Evolutionary conservation across 495 filamentous ascomycete species (phyloP), one percentile per base, ranked within the genome.

Genomic region (Wilcoxina mikolae): DNA sequence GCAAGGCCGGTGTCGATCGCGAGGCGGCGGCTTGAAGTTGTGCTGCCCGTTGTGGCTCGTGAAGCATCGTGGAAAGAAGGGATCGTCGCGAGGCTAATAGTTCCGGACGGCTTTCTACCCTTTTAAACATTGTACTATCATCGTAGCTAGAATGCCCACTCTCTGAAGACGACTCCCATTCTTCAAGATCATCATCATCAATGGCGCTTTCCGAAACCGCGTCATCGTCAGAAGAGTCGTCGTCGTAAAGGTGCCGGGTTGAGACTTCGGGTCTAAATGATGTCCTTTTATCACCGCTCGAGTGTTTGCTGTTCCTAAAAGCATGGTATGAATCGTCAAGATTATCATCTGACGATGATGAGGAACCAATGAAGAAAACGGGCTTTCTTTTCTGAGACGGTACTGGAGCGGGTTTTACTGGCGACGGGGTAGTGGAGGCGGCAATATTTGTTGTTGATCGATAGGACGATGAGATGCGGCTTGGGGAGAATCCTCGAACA

Each of bases 151-250:
- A 84, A 51, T 79, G 81, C 22, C 79, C 86, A 60, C 81, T 93
- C 55, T 93, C 84, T 28, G 87, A 87, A 5, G 87, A 91, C 59
- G 95, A 90, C 65, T 94, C 88, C 87, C 87, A 94, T 53, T 91
- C 84, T 10, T 75, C 28, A 23, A 24, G 26, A 41, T 93, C 90
- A 39, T 88, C 84, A 49, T 94, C 87, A 53, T 93, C 87, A 44
- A 87, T 87, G 23, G 84, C 84, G 59, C 83, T 85, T 67, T 91
- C 85, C 3, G 82, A 83, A 26, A 85, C 73, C 49, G 76, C 76
- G 47, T 78, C 79, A 22, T 83, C 80, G 24, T 81, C 77, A 3
- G 79, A 81, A 58, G 85, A 84, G 50, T 85, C 82, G 54, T 85
- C 83, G 56, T 78, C 73, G 51, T 78, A 75, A 49, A 82, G 78